Evolutionary conservation across 345 rosid genomes (phyloP), one percentile per base, ranked within the genome.

Genomic region (Populus pruinosa): DNA sequence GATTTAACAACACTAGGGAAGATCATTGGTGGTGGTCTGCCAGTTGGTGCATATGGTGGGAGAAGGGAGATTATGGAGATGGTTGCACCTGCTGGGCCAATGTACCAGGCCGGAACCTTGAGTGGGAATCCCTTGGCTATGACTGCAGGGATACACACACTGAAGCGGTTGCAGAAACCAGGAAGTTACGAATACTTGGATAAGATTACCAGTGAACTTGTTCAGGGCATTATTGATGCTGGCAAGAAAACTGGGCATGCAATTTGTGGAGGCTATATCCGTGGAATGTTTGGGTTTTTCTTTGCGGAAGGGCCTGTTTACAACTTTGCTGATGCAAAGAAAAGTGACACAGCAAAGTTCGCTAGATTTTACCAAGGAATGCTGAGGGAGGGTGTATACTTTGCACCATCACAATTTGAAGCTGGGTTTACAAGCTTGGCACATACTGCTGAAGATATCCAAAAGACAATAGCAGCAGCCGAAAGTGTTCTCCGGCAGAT

Each of bases 51-150:
- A 6, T 96, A 91, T 53, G 98, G 98, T 83, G 99, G 98, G 63
- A 90, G 94, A 81, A 87, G 88, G 74, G 99, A 96, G 33, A 91
- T 96, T 18, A 92, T 93, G 97, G 93, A 93, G 85, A 90, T 92
- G 98, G 98, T 94, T 80, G 98, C 99, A 49, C 97, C 99, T 0
- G 98, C 98, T 29, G 98, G 99, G 81, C 97, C 98, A 7, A 91
- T 96, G 97, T 96, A 96, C 86, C 97, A 96, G 82, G 99, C 97
- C 3, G 97, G 99, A 68, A 93, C 99, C 65, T 88, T 92, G 83
- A 93, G 99, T 68, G 97, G 99, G 76, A 93, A 96, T 61, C 99
- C 98, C 4, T 75, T 96, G 82, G 99, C 99, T 18, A 93, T 93
- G 98, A 91, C 98, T 0, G 97, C 97, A 0, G 99, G 99, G 8